A percentile compares a stretch with the other conserved stretches of the same genome.
phyloP scores from a whole-genome alignment of 768 basidiomycete species.

The Trametes maxima region DNA sequence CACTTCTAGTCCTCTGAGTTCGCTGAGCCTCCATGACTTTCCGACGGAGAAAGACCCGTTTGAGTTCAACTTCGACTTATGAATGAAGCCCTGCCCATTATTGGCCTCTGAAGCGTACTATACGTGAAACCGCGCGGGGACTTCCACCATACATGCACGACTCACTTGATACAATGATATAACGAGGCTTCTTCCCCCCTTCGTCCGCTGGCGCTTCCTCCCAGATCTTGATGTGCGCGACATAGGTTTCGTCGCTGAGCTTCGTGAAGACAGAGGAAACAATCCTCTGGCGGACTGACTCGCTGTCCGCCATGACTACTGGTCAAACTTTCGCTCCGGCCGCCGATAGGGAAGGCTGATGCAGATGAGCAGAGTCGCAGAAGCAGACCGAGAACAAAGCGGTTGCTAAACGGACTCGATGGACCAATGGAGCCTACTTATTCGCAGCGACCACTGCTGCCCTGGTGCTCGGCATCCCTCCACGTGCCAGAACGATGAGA shows the following conservation, averaged over 20 bases:
- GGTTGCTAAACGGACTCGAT: background rate
- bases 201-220: slow-evolving; percentile 77
- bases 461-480: background rate
- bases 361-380: background rate
- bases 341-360: background rate
- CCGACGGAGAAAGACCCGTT: slow-evolving; percentile 96
- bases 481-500: slow-evolving; percentile 1
- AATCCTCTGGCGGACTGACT: slow-evolving; percentile 67
- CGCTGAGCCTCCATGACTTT: slow-evolving; percentile 90
- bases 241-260: slow-evolving; percentile 79
- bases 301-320: slow-evolving; percentile 35
- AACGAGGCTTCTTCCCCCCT: slow-evolving; percentile 81
- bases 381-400: background rate
- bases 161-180: slow-evolving; percentile 89
- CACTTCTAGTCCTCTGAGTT: slow-evolving; percentile 81
- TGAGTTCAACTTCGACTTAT: slow-evolving; percentile 96
- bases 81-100: slow-evolving; percentile 71
- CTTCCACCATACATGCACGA: slow-evolving; percentile 27
- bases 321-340: too few relatives aligned
- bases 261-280: slow-evolving; percentile 80
- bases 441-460: background rate
- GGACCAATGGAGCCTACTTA: background rate
- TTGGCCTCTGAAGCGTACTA: slow-evolving; percentile 49
- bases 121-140: background rate
- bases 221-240: slow-evolving; percentile 91